Base-by-base conservation (phyloP, 2,329 filamentous ascomycete genomes). In the Neopestalotiopsis sp. region DNA sequence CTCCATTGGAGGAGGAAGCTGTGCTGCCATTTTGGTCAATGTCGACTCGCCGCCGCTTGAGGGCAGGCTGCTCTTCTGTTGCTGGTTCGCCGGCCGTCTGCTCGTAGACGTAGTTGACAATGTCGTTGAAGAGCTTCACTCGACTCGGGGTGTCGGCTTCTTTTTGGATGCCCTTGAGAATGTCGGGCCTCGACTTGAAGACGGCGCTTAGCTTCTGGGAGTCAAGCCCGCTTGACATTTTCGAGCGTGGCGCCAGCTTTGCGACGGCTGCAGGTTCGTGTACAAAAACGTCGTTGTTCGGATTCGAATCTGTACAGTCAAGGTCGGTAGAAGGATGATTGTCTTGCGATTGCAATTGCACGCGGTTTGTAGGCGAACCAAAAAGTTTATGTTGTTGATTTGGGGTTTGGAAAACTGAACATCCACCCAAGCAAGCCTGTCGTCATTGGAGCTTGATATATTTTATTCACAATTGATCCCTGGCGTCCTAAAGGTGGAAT, bases 141-240 rank as follows among this genome's bases (percentile, higher is more conserved):
- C 83, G 81, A 6, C 78, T 79, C 0, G 87, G 85, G 1, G 86
- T 83, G 74, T 89, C 86, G 32, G 88, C 86, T 69, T 84, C 85
- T 72, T 81, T 78, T 69, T 84, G 79, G 74, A 91, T 89, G 68
- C 82, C 83, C 13, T 84, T 76, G 20, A 90, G 74, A 69, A 90
- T 86, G 71, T 90, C 88, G 6, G 87, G 86, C 63, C 88, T 83
- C 52, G 85, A 82, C 68, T 84, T 79, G 75, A 91, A 90, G 72
- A 89, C 83, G 68, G 81, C 79, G 69, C 79, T 80, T 67, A 90
- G 80, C 74, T 80, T 84, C 75, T 87, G 78, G 69, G 76, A 78
- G 73, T 89, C 86, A 57, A 90, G 84, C 67, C 77, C 73, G 67
- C 77, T 74, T 66, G 82, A 74, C 84, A 86, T 86, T 52, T 52